Conservation (phyloP, 495 filamentous ascomycete species). For the Darksidea phi region DNA sequence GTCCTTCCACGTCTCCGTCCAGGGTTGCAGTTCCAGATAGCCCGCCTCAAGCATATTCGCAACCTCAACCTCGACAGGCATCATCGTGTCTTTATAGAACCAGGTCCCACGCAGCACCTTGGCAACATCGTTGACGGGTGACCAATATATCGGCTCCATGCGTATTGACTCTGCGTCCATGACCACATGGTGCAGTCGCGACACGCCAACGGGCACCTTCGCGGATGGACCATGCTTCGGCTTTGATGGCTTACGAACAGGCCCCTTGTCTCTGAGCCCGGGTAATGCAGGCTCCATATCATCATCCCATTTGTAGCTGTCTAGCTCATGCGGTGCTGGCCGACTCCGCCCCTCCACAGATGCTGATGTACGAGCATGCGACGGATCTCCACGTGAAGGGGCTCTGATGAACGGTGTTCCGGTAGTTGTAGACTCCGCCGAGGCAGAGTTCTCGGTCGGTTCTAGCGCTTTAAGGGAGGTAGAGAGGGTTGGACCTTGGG, state of each 20-base stretch:
- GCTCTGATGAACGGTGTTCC: conserved; percentile 47
- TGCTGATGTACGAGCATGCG: conserved; percentile 11
- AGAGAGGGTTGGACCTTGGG: conserved; percentile 11
- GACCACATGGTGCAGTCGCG: conserved; percentile 45
- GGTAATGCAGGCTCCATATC: conserved; percentile 30
- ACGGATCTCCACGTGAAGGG: conserved; percentile 39
- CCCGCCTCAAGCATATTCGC: conserved; percentile 90
- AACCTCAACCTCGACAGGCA: conserved; percentile 80
- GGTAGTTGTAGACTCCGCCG: conserved; percentile 36
- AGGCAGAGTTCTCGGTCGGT: conserved; percentile 10
- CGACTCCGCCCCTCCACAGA: conserved; percentile 19
- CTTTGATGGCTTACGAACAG: conserved; percentile 9
- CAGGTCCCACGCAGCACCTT: conserved; percentile 83
- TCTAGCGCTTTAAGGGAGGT: conserved; percentile 24
- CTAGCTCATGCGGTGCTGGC: conserved; percentile 31
- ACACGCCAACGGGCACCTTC: conserved; percentile 46
- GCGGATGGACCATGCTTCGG: conserved; percentile 28
- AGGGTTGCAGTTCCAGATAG: conserved; percentile 80
- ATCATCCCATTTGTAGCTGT: conserved; percentile 47
- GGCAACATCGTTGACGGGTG: conserved; percentile 86
- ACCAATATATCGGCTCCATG: conserved; percentile 99
- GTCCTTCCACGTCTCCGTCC: conserved; percentile 91
- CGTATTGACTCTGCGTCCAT: conserved; percentile 38
- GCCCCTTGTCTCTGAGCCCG: conserved; percentile 15
- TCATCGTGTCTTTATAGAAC: conserved; percentile 95